A percentile compares a stretch with the other conserved stretches of the same genome.
These are phyloP conservation scores for Populus ilicifolia DNA, from an alignment of 345 rosid genomes.

Conservation along the genomic window DNA sequence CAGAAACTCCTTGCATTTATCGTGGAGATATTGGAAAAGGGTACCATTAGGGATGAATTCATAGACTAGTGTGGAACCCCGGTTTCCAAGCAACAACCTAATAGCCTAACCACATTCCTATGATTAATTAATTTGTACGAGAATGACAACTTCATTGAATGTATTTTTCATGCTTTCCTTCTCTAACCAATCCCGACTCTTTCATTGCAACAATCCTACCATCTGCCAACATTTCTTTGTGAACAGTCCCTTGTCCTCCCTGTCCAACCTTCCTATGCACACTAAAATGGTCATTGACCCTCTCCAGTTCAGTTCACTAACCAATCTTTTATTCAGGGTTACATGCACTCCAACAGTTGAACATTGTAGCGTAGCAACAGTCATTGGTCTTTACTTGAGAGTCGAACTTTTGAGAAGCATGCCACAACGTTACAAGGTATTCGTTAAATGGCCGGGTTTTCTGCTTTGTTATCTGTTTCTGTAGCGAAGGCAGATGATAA, in stretches of 20 bases:
- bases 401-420: constrained; percentile 85
- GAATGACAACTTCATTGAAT: neutral
- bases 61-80: neutral
- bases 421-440: constrained; percentile 90
- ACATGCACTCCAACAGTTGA: constrained; percentile 91
- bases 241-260: neutral
- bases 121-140: neutral
- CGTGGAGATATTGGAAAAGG: neutral
- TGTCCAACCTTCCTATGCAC: neutral
- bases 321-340: constrained; percentile 40
- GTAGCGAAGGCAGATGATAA: neutral
- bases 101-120: neutral
- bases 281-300: neutral
- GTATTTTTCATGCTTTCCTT: neutral
- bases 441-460: constrained; percentile 15
- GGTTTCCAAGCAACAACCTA: neutral
- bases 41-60: neutral
- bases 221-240: neutral
- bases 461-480: neutral
- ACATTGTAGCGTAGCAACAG: constrained; percentile 86
- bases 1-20: neutral
- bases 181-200: neutral
- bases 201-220: neutral
- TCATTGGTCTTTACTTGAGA: constrained; percentile 85
- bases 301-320: neutral